Conservation (phyloP, 1,139 yeast genomes). For the Pichia sp. region DNA sequence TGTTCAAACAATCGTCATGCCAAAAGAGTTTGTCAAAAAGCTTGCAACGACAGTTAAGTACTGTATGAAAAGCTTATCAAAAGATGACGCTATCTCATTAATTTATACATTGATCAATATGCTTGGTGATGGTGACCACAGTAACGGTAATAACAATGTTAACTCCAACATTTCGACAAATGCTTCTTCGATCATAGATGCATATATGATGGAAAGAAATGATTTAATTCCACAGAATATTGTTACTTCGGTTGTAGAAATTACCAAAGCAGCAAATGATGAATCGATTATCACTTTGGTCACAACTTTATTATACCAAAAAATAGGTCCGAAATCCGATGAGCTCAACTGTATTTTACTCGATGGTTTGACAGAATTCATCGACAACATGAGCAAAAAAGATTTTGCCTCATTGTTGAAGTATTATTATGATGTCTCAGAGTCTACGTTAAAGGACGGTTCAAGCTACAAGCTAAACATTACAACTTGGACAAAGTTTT, state of each 20-base stretch:
- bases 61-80: constrained; percentile 50
- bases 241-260: constrained; percentile 65
- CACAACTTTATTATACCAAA: constrained; percentile 79
- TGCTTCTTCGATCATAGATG: constrained; percentile 20
- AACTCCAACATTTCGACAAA: constrained; percentile 11
- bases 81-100: constrained; percentile 79
- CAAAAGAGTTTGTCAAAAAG: constrained; percentile 22
- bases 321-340: constrained; percentile 41
- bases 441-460: constrained; percentile 33
- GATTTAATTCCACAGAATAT: constrained; percentile 51
- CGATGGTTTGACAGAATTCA: constrained; percentile 55
- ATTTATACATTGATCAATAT: constrained; percentile 80
- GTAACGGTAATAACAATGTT: not conserved
- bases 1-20: constrained; percentile 26
- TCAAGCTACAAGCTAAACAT: constrained; percentile 37
- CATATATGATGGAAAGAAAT: constrained; percentile 19
- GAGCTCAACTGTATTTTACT: constrained; percentile 39
- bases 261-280: constrained; percentile 66
- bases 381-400: constrained; percentile 54
- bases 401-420: constrained; percentile 55
- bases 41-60: constrained; percentile 26
- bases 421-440: constrained; percentile 36
- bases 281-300: constrained; percentile 76
- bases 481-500: constrained; percentile 49
- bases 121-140: constrained; percentile 44